phyloP scores from a whole-genome alignment of 2,329 filamentous ascomycete species.

The Gyromitra esculenta region DNA sequence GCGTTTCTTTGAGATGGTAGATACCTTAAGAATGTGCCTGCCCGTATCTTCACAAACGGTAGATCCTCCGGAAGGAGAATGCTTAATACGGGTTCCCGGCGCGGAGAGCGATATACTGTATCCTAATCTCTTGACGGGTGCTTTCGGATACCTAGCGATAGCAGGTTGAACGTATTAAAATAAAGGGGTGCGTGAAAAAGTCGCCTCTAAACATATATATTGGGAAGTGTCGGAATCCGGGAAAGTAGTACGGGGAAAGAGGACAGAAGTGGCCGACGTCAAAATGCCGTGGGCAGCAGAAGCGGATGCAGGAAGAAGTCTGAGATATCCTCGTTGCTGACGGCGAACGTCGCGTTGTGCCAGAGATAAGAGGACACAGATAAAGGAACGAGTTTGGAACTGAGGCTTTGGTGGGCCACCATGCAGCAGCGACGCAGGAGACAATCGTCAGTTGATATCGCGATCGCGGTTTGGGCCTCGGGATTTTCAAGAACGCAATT shows the following conservation, averaged over 20 bases:
- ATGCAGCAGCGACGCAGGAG: slow-evolving; percentile 38
- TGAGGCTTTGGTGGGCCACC: slow-evolving; percentile 15
- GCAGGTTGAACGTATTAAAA: slow-evolving; percentile 33
- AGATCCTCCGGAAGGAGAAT: slow-evolving; percentile 19
- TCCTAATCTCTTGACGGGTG: slow-evolving; percentile 43
- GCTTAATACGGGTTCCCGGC: slow-evolving; percentile 24
- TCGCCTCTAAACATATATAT: slow-evolving; percentile 39
- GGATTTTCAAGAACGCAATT: slow-evolving; percentile 39
- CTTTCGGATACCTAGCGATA: slow-evolving; percentile 39
- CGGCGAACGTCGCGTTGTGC: slow-evolving; percentile 24
- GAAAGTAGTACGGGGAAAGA: slow-evolving; percentile 18
- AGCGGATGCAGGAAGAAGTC: slow-evolving; percentile 14
- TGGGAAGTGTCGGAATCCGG: slow-evolving; percentile 35
- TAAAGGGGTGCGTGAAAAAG: slow-evolving; percentile 22
- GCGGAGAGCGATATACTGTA: slow-evolving; percentile 13
- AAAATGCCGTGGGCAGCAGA: slow-evolving; percentile 38
- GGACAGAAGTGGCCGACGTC: slow-evolving; percentile 14
- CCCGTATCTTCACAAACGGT: slow-evolving; percentile 38
- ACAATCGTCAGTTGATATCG: slow-evolving; percentile 45
- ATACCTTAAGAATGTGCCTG: slow-evolving; percentile 29
- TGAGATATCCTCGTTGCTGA: slow-evolving; percentile 43
- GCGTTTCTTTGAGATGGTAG: slow-evolving; percentile 31
- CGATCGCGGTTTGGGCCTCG: slow-evolving; percentile 43
- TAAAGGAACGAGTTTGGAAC: slow-evolving; percentile 35
- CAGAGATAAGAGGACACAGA: slow-evolving; percentile 43